A percentile compares a stretch with the other conserved stretches of the same genome.
These are phyloP conservation scores for Psilocybe sp. DNA, from an alignment of 768 basidiomycete species.

Conservation along the genomic window DNA sequence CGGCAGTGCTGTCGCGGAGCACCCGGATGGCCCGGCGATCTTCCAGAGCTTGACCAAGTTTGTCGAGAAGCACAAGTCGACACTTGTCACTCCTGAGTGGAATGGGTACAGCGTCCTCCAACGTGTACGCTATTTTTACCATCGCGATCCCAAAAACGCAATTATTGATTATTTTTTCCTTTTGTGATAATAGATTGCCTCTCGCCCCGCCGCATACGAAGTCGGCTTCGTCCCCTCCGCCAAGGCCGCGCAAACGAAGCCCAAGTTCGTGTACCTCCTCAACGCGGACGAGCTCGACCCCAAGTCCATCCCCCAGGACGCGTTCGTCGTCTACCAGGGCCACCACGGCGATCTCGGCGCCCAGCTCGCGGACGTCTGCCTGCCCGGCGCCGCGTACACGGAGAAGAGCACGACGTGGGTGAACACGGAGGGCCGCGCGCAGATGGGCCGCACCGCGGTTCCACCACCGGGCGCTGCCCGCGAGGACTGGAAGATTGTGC, in stretches of 20 bases:
- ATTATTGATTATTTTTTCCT: neutral
- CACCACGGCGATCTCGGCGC: slow-evolving; percentile 98
- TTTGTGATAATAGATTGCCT: slow-evolving; percentile 64
- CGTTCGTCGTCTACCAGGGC: slow-evolving; percentile 98
- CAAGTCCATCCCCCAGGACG: slow-evolving; percentile 80
- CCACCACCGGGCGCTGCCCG: slow-evolving; percentile 91
- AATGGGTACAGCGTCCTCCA: slow-evolving; percentile 93
- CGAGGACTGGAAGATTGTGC: slow-evolving; percentile 97
- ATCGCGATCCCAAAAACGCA: slow-evolving; percentile 1
- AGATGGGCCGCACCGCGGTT: slow-evolving; percentile 89
- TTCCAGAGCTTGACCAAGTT: slow-evolving; percentile 78
- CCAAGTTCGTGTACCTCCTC: slow-evolving; percentile 96
- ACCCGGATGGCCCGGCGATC: slow-evolving; percentile 76
- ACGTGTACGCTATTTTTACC: slow-evolving; percentile 54
- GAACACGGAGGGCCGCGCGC: slow-evolving; percentile 93
- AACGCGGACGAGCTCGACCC: slow-evolving; percentile 95
- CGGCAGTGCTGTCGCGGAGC: slow-evolving; percentile 84
- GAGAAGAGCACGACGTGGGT: slow-evolving; percentile 90
- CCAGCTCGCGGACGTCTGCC: slow-evolving; percentile 93
- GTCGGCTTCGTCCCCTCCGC: slow-evolving; percentile 89
- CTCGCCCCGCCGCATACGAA: slow-evolving; percentile 92
- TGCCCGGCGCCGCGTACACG: slow-evolving; percentile 92
- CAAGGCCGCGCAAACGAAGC: slow-evolving; percentile 66
- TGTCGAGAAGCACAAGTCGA: slow-evolving; percentile 73
- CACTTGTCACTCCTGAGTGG: slow-evolving; percentile 86